Conservation (phyloP, 208 protist genomes). For the Trypanosoma brucei region DNA sequence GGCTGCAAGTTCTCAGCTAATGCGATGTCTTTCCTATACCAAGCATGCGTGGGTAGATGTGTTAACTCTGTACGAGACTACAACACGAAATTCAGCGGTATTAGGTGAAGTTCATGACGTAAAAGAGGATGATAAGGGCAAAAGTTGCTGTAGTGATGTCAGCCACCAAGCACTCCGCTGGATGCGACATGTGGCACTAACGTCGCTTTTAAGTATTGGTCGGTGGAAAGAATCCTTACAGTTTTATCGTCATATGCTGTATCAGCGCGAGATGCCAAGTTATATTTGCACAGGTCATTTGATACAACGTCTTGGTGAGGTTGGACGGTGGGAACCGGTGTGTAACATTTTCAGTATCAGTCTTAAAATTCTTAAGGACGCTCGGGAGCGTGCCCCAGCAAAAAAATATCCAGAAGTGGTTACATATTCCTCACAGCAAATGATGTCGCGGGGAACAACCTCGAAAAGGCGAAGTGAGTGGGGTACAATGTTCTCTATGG, state of each 20-base stretch:
- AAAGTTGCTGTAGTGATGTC: too few relatives aligned
- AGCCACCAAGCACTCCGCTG: slow-evolving; percentile 8
- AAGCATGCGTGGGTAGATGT: slow-evolving; percentile 14
- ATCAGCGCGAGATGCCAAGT: slow-evolving; percentile 43
- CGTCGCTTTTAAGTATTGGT: slow-evolving; percentile 27
- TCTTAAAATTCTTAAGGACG: slow-evolving; percentile 29
- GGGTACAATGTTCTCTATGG: slow-evolving; percentile 57
- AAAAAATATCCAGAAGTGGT: background rate
- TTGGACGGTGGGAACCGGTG: slow-evolving; percentile 26
- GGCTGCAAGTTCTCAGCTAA: slow-evolving; percentile 9
- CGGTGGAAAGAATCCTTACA: slow-evolving; percentile 41
- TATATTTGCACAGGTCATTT: slow-evolving; percentile 41
- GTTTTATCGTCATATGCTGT: slow-evolving; percentile 47
- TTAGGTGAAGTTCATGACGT: background rate
- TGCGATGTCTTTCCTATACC: slow-evolving; percentile 13
- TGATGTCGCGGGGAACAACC: background rate
- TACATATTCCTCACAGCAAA: background rate
- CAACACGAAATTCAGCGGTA: background rate
- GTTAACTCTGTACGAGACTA: slow-evolving; percentile 5
- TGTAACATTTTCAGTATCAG: slow-evolving; percentile 38
- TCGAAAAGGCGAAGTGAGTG: slow-evolving; percentile 15
- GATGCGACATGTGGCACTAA: slow-evolving; percentile 38
- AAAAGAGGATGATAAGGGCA: background rate
- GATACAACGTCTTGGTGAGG: slow-evolving; percentile 33
- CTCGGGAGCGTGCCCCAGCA: background rate